Evolutionary conservation across 2,329 filamentous ascomycete species (phyloP), one percentile per base, ranked within the genome.

Genomic region (Pseudogymnoascus sp.): DNA sequence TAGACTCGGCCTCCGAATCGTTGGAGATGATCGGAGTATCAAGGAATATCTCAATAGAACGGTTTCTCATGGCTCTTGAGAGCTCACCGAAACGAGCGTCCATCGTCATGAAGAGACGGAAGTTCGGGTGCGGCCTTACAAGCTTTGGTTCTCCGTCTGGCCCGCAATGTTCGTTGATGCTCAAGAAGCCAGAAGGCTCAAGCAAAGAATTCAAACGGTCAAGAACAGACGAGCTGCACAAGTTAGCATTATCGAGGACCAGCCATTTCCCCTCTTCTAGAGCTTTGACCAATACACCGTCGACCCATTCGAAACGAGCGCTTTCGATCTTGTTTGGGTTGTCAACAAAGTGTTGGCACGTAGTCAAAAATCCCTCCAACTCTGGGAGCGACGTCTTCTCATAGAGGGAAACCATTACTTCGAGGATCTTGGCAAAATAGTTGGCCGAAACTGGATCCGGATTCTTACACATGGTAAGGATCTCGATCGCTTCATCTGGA

Each of bases 51-150:
- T 99, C 96, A 26, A 97, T 83, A 59, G 92, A 92, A 74, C 95
- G 86, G 75, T 99, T 99, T 63, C 96, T 84, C 95, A 99, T 99
- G 0, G 95, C 95, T 66, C 95, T 84, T 3, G 95, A 99, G 7
- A 99, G 81, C 74, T 99, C 95, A 16, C 95, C 96, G 74, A 96
- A 90, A 60, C 88, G 86, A 53, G 95, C 88, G 74, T 99, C 93
- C 79, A 96, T 89, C 0, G 93, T 98, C 73, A 99, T 79, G 75
- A 99, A 98, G 19, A 99, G 86, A 63, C 93, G 84, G 76, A 99
- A 99, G 65, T 91, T 84, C 0, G 89, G 83, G 77, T 98, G 93
- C 12, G 95, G 93, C 63, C 77, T 84, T 60, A 99, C 84, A 37
- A 96, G 78, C 63, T 90, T 85, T 10, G 93, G 89, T 70, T 90